Percentiles rank a stretch among this genome's conserved stretches.
These are phyloP conservation scores for Sclerotinia spermophila DNA, from an alignment of 2,329 filamentous ascomycete genomes.

Conservation along the genomic window DNA sequence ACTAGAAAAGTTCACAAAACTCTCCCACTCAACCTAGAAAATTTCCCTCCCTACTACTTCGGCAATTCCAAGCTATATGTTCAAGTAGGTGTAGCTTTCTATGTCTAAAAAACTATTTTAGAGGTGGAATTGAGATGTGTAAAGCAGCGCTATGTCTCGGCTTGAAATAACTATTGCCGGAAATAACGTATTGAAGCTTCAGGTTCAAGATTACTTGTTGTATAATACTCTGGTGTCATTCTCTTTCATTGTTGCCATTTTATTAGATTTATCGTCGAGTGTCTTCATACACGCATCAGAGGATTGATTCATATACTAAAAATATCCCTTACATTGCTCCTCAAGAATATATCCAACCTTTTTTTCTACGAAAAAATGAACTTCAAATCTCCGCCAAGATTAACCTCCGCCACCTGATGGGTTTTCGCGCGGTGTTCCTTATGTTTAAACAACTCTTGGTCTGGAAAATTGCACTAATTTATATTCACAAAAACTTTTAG, in stretches of 20 bases:
- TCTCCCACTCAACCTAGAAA: neutral
- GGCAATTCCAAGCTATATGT: neutral
- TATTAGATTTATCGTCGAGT: neutral
- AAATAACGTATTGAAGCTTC: fast-evolving
- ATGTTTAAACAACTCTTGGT: neutral
- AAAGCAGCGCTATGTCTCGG: neutral
- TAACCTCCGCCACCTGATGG: too few relatives aligned
- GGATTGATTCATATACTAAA: neutral
- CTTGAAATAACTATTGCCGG: neutral
- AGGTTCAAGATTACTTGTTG: neutral
- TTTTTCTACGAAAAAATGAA: too few relatives aligned
- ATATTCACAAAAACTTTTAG: neutral
- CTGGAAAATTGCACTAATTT: neutral
- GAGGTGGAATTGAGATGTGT: too few relatives aligned
- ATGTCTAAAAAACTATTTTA: too few relatives aligned
- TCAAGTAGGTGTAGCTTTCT: fast-evolving
- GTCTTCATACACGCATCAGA: fast-evolving
- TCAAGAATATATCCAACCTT: too few relatives aligned
- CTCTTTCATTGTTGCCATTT: neutral
- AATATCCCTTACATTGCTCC: too few relatives aligned
- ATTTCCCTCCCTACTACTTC: fast-evolving
- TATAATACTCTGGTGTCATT: neutral
- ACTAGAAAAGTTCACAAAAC: neutral
- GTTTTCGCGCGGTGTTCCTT: too few relatives aligned
- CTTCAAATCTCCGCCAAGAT: too few relatives aligned